phyloP scores from a whole-genome alignment of 2,329 filamentous ascomycete genomes.

The Nigrospora sphaerica region DNA sequence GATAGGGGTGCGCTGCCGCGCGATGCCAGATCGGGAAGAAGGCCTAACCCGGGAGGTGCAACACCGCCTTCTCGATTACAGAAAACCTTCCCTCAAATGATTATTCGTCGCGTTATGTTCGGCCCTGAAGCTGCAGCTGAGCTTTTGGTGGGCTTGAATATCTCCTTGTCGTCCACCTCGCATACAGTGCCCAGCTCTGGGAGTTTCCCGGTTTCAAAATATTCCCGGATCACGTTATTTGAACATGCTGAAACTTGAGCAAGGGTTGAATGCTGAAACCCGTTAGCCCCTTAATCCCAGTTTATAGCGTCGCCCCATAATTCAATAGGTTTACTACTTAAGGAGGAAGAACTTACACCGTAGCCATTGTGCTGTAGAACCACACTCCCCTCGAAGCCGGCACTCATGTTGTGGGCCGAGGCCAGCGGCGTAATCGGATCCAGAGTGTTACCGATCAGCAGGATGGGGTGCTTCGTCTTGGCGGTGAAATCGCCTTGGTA shows the following conservation, averaged over 20 bases:
- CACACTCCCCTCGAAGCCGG: constrained; percentile 17
- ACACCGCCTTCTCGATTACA: too few species aligned
- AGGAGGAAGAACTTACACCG: constrained; percentile 8
- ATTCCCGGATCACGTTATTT: background rate
- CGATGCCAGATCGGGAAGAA: too few species aligned
- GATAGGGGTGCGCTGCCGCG: too few species aligned
- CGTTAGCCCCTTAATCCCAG: background rate
- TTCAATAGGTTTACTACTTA: too few species aligned
- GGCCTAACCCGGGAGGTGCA: too few species aligned
- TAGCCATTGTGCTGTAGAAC: constrained; percentile 17
- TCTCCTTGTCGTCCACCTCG: background rate
- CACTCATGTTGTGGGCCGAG: constrained; percentile 19
- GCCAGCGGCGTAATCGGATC: constrained; percentile 23
- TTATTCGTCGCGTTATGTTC: too few species aligned
- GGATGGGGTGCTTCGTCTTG: constrained; percentile 17
- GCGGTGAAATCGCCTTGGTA: constrained; percentile 13
- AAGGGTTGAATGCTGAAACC: background rate
- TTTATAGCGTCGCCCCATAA: background rate
- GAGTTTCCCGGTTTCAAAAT: constrained; percentile 1
- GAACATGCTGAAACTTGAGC: background rate
- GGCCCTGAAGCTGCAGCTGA: too few species aligned
- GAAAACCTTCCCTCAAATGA: constrained; percentile 21
- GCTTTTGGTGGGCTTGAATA: too few species aligned
- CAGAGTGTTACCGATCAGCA: constrained; percentile 19
- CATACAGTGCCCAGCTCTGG: constrained; percentile 1